Conservation (phyloP, 257 asterid genomes). For the Henckelia pumila region DNA sequence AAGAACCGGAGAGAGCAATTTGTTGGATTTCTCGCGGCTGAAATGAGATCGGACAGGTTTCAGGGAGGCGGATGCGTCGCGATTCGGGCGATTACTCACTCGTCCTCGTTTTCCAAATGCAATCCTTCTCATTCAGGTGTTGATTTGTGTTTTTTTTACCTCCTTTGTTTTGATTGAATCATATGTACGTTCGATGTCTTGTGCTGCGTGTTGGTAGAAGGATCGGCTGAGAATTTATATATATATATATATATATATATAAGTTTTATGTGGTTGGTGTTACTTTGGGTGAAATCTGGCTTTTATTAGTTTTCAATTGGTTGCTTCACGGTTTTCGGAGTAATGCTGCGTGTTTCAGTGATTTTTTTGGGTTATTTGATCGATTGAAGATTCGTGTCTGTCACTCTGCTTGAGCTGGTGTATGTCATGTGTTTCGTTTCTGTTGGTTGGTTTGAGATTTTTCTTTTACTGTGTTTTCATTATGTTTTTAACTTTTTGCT, state of each 20-base stretch:
- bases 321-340: not conserved
- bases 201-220: not conserved
- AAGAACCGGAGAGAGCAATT: conserved; percentile 23
- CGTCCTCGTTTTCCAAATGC: conserved; percentile 36
- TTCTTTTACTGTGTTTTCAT: not conserved
- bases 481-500: not conserved
- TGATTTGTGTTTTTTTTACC: not conserved
- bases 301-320: not conserved
- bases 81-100: conserved; percentile 29
- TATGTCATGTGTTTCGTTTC: not conserved
- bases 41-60: conserved; percentile 36
- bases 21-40: not conserved
- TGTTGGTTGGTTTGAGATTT: not conserved
- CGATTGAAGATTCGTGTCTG: not conserved
- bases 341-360: not conserved
- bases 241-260: too few relatives aligned
- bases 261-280: not conserved
- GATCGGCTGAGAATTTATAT: not conserved
- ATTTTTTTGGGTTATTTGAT: not conserved
- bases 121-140: conserved; percentile 35
- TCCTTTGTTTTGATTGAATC: not conserved
- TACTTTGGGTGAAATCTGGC: not conserved
- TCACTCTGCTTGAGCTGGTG: not conserved
- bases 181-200: not conserved
- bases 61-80: conserved; percentile 43